Evolutionary conservation across 306 rosid genomes (phyloP).

Genomic region (Trifolium subterraneum): DNA sequence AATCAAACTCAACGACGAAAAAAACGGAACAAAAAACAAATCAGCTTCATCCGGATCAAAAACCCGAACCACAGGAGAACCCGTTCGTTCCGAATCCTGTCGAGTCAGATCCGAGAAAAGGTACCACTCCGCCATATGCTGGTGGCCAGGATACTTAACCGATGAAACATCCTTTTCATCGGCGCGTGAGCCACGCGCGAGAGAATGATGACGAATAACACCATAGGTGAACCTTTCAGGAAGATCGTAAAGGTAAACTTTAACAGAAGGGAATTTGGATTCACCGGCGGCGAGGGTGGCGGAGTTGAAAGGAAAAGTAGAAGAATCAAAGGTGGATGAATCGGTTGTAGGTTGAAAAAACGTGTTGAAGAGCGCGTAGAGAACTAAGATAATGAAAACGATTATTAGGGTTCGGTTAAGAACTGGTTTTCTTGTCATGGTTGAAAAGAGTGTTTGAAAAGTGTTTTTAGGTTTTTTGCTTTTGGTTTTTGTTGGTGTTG

Average conservation of each 20-base stretch:
- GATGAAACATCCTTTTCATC: constrained; percentile 17
- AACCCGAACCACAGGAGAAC: constrained; percentile 62
- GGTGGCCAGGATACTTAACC: constrained; percentile 90
- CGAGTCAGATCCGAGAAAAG: constrained; percentile 65
- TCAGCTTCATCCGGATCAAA: constrained; percentile 92
- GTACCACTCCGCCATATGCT: constrained; percentile 97
- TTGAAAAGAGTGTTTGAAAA: constrained; percentile 29
- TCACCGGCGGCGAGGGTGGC: constrained; percentile 33
- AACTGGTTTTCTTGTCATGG: constrained; percentile 65
- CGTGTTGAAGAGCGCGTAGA: constrained; percentile 47
- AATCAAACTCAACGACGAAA: constrained; percentile 78
- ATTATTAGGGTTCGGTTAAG: constrained; percentile 65
- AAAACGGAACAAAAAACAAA: constrained; percentile 79
- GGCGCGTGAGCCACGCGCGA: constrained; percentile 71
- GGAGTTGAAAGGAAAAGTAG: constrained; percentile 38
- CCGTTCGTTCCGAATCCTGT: constrained; percentile 57
- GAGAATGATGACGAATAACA: constrained; percentile 65
- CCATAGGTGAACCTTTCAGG: constrained; percentile 78
- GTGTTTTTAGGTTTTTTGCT: constrained; percentile 39
- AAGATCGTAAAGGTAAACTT: constrained; percentile 66
- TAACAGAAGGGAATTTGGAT: constrained; percentile 36
- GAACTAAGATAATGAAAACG: constrained; percentile 46
- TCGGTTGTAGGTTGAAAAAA: constrained; percentile 54
- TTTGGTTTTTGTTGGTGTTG: constrained; percentile 13
- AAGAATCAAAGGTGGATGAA: constrained; percentile 46